phyloP scores from a whole-genome alignment of 2,329 filamentous ascomycete species.

The Lasiodiplodia sp. region DNA sequence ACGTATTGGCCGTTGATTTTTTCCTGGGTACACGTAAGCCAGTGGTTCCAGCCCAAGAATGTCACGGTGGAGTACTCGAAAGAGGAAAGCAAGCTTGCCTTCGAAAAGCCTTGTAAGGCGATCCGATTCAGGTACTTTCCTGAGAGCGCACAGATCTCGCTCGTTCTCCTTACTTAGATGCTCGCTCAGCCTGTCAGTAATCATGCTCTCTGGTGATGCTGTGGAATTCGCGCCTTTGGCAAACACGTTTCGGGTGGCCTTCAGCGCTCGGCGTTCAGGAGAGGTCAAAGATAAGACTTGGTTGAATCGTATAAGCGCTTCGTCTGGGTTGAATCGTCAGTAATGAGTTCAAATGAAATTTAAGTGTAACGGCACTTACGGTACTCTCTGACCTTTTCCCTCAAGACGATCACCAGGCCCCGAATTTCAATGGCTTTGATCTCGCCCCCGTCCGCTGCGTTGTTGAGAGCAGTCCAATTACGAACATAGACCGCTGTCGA shows the following conservation, averaged over 20 bases:
- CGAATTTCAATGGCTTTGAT: neutral
- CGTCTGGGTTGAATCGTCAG: neutral
- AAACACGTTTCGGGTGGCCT: neutral
- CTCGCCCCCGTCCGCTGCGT: neutral
- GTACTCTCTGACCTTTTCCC: neutral
- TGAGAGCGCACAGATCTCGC: slow-evolving; percentile 19
- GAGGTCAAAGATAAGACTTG: slow-evolving; percentile 8
- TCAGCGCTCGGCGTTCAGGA: neutral
- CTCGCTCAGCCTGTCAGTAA: neutral
- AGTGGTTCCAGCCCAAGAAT: neutral
- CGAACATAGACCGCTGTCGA: neutral
- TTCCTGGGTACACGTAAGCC: neutral
- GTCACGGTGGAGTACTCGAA: neutral
- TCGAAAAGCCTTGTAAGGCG: slow-evolving; percentile 23
- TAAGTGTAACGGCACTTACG: neutral
- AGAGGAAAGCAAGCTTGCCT: slow-evolving; percentile 3
- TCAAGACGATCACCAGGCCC: neutral
- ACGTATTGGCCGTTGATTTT: neutral
- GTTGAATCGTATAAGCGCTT: slow-evolving; percentile 13
- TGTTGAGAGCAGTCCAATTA: neutral
- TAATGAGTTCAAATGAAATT: too few relatives aligned
- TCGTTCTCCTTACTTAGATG: neutral
- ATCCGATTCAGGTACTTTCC: slow-evolving; percentile 1
- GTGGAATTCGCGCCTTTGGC: neutral
- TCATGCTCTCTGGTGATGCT: neutral